Base-by-base conservation (phyloP, 2,329 filamentous ascomycete species). In the Arthroderma sp. region DNA sequence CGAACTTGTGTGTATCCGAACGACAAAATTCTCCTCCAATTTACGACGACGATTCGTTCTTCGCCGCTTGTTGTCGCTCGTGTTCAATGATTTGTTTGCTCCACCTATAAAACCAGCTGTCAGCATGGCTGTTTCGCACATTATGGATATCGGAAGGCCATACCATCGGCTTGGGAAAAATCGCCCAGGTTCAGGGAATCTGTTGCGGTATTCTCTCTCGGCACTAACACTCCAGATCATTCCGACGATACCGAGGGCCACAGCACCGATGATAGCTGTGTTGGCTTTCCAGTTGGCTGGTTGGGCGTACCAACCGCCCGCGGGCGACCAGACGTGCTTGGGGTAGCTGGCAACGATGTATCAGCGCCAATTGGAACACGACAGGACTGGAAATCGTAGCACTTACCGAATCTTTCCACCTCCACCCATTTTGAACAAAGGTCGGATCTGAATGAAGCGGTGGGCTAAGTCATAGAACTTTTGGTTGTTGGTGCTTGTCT, bases 271-370 rank as follows among this genome's bases (percentile, higher is more conserved):
- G 54, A 91, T 72, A 45, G 81, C 74, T 4, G 91, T 98, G 73
- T 98, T 98, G 58, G 72, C 70, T 65, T 83, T 91, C 91, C 91
- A 98, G 75, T 98, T 98, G 55, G 77, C 73, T 44, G 91, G 91
- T 65, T 94, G 89, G 44, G 82, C 72, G 69, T 98, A 98, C 91
- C 91, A 98, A 68, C 91, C 91, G 75, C 91, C 91, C 53, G 89
- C 75, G 50, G 91, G 91, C 61, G 91, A 96, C 91, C 91, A 98
- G 75, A 98, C 86, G 75, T 98, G 89, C 75, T 94, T 95, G 66
- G 87, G 88, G 70, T 94, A 94, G 61, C 86, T 94, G 58, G 39
- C 27, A n/a, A 10, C 44, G 47, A 11, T 11, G 11, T 9, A 38
- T 47, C 38, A 46, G 45, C 22, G 11, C 22, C 30, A 33, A 43